Evolutionary conservation across 768 basidiomycete genomes (phyloP).

Genomic region (Termitomyces sp.): DNA sequence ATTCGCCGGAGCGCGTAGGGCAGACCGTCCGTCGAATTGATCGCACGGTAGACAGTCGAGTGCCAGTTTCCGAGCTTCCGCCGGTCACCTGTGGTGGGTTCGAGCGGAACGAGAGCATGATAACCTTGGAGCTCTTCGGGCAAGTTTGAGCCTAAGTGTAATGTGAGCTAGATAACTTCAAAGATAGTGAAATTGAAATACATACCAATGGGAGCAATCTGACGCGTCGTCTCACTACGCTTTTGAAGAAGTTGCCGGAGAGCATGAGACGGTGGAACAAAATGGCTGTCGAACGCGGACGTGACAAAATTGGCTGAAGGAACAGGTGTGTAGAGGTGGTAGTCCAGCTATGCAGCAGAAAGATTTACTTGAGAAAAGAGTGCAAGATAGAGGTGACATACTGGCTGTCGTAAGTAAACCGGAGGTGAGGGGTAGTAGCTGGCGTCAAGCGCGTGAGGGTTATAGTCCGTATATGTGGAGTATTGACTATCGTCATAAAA

Average conservation of each 20-base stretch:
- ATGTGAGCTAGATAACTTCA: slow-evolving; percentile 23
- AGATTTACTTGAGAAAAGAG: neutral
- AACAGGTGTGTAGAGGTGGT: slow-evolving; percentile 85
- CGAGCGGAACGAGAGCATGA: slow-evolving; percentile 81
- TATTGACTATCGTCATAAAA: slow-evolving; percentile 28
- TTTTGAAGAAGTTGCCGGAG: slow-evolving; percentile 42
- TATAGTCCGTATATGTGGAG: slow-evolving; percentile 32
- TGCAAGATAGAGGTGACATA: slow-evolving; percentile 27
- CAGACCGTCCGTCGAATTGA: slow-evolving; percentile 69
- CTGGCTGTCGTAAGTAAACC: slow-evolving; percentile 66
- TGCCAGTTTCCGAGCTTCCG: slow-evolving; percentile 84
- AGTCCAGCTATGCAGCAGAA: slow-evolving; percentile 62
- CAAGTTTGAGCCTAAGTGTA: slow-evolving; percentile 46
- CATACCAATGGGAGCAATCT: slow-evolving; percentile 34
- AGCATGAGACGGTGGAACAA: slow-evolving; percentile 51
- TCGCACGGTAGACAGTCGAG: slow-evolving; percentile 81
- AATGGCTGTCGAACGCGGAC: slow-evolving; percentile 52
- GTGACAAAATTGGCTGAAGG: slow-evolving; percentile 53
- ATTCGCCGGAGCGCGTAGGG: slow-evolving; percentile 79
- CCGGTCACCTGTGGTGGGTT: slow-evolving; percentile 51
- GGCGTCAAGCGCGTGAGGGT: slow-evolving; percentile 28
- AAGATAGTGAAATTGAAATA: neutral
- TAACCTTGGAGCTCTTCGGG: slow-evolving; percentile 91
- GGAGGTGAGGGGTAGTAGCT: slow-evolving; percentile 41
- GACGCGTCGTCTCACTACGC: slow-evolving; percentile 67